Evolutionary conservation across 805 yeast species (phyloP).

Genomic region (Kockiozyma suomiensis): DNA sequence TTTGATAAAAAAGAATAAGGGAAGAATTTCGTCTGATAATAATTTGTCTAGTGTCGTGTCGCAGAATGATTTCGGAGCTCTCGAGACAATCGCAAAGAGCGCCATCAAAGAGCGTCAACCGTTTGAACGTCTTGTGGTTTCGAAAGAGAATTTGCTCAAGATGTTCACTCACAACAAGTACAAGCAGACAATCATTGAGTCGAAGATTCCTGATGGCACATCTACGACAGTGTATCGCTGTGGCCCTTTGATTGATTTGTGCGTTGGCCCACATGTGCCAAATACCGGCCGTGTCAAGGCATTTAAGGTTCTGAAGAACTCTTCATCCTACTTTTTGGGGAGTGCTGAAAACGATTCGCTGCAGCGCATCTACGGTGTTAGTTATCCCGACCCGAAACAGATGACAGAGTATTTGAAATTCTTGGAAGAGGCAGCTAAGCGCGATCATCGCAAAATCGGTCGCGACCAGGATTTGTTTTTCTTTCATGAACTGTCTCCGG

Average conservation of each 20-base stretch:
- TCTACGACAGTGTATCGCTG: conserved; percentile 96
- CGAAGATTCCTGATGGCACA: conserved; percentile 94
- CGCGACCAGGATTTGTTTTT: conserved; percentile 92
- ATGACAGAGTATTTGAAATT: conserved; percentile 95
- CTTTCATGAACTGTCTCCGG: conserved; percentile 97
- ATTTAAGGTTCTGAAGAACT: conserved; percentile 89
- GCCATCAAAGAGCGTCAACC: conserved; percentile 94
- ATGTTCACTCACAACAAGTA: conserved; percentile 97
- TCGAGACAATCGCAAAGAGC: conserved; percentile 84
- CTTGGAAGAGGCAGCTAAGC: conserved; percentile 91
- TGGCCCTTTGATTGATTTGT: conserved; percentile 94
- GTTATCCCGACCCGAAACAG: conserved; percentile 96
- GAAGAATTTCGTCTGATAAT: not conserved
- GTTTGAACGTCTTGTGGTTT: conserved; percentile 88
- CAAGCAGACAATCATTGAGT: conserved; percentile 81
- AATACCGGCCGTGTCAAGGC: conserved; percentile 97
- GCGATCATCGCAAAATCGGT: conserved; percentile 93
- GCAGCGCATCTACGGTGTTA: conserved; percentile 96
- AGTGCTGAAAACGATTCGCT: conserved; percentile 89
- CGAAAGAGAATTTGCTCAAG: conserved; percentile 85
- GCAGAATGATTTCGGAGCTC: conserved; percentile 77
- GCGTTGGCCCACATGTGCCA: conserved; percentile 97
- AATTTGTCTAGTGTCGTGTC: conserved; percentile 58
- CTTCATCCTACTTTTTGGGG: conserved; percentile 94
- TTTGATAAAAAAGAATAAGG: too few relatives aligned